phyloP scores from a whole-genome alignment of 1,284 basidiomycete genomes.

The Spongispora temasekensis region DNA sequence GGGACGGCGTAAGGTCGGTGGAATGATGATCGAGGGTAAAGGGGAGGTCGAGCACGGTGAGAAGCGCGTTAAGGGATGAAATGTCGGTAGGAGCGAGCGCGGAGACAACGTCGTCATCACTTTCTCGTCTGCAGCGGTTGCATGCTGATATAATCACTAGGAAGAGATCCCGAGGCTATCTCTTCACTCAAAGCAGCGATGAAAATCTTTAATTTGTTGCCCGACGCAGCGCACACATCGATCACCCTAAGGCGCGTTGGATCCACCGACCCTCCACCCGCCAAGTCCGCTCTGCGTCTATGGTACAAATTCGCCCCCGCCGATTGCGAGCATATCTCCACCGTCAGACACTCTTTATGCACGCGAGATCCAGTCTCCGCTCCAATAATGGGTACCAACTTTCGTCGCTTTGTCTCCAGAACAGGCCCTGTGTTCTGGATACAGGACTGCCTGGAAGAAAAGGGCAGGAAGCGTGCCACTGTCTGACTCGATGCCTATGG shows the following conservation, averaged over 20 bases:
- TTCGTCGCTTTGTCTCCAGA: constrained; percentile 68
- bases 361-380: constrained; percentile 67
- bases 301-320: constrained; percentile 2
- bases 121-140: not conserved
- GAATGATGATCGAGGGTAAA: constrained; percentile 42
- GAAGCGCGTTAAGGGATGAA: constrained; percentile 45
- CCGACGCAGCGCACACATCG: constrained; percentile 27
- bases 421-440: constrained; percentile 75
- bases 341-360: constrained; percentile 39
- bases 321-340: constrained; percentile 12
- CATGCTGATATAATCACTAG: too few species aligned
- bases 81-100: constrained; percentile 15
- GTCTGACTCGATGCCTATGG: constrained; percentile 69
- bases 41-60: constrained; percentile 52
- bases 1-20: not conserved
- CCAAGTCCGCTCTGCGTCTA: constrained; percentile 23
- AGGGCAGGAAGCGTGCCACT: constrained; percentile 63
- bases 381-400: constrained; percentile 70
- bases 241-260: constrained; percentile 9
- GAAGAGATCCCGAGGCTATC: too few species aligned
- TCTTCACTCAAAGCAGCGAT: constrained; percentile 41
- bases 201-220: constrained; percentile 48
- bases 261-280: constrained; percentile 16
- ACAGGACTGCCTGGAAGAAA: constrained; percentile 74
- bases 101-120: constrained; percentile 13